These are phyloP conservation scores for Vanderwaltozyma tropicalis DNA, from an alignment of 805 yeast genomes.

Conservation along the genomic window DNA sequence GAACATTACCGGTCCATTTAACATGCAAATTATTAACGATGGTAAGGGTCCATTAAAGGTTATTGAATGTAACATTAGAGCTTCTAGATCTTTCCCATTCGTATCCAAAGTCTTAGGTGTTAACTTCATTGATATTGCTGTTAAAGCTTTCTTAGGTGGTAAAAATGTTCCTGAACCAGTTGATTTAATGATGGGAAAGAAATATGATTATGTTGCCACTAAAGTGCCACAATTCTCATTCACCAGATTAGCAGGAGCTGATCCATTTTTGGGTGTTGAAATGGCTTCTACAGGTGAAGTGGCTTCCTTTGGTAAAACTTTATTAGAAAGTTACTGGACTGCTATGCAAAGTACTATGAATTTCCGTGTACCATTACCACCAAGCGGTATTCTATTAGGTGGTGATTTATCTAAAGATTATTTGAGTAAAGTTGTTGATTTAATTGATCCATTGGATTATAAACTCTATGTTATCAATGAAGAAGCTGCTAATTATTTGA, in stretches of 20 bases:
- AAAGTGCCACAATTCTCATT: slow-evolving; percentile 98
- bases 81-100: slow-evolving; percentile 98
- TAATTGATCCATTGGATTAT: slow-evolving; percentile 61
- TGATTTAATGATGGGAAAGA: slow-evolving; percentile 60
- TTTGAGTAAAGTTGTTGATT: slow-evolving; percentile 64
- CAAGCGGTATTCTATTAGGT: slow-evolving; percentile 82
- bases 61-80: slow-evolving; percentile 97
- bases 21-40: slow-evolving; percentile 91
- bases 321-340: slow-evolving; percentile 93
- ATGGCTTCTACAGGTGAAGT: slow-evolving; percentile 99
- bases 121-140: slow-evolving; percentile 92
- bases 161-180: slow-evolving; percentile 64
- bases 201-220: slow-evolving; percentile 80
- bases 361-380: slow-evolving; percentile 88
- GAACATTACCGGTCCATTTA: slow-evolving; percentile 95
- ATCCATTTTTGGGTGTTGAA: slow-evolving; percentile 97
- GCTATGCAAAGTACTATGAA: slow-evolving; percentile 95
- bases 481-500: slow-evolving; percentile 61
- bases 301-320: slow-evolving; percentile 86
- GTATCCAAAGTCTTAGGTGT: slow-evolving; percentile 93
- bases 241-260: slow-evolving; percentile 98
- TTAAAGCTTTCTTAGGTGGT: slow-evolving; percentile 69
- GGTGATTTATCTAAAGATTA: slow-evolving; percentile 58
- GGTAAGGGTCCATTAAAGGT: slow-evolving; percentile 73
- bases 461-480: slow-evolving; percentile 68